Percentiles rank a stretch among this genome's conserved stretches.
phyloP scores from a whole-genome alignment of 768 basidiomycete genomes.

The Mycena amicta region DNA sequence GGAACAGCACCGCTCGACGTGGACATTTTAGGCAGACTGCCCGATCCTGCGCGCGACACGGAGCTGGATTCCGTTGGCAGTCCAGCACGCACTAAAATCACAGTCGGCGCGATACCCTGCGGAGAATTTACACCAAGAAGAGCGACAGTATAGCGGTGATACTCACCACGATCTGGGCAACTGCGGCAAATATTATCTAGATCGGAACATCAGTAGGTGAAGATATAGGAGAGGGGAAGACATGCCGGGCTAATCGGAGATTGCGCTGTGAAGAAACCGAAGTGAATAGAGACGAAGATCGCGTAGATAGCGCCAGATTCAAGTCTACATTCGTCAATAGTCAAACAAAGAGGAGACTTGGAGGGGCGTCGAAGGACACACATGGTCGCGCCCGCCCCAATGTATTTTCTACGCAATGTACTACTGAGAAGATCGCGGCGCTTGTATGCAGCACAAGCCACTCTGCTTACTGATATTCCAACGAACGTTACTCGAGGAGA shows the following conservation, averaged over 20 bases:
- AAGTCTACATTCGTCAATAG: too few species aligned
- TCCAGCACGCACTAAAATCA: slow-evolving; percentile 11
- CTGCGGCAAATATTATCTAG: slow-evolving; percentile 7
- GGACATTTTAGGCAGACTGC: neutral
- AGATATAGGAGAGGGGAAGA: neutral
- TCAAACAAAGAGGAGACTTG: neutral
- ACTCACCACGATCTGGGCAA: slow-evolving; percentile 14
- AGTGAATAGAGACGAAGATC: slow-evolving; percentile 9
- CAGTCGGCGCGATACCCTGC: slow-evolving; percentile 13
- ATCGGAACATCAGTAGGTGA: neutral
- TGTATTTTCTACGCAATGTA: neutral
- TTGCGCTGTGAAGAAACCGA: neutral
- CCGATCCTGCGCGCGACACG: neutral
- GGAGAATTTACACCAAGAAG: neutral
- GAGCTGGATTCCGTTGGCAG: neutral
- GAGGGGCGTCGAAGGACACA: neutral
- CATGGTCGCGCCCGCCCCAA: slow-evolving; percentile 8
- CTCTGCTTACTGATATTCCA: neutral
- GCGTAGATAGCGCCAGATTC: slow-evolving; percentile 13
- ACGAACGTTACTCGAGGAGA: neutral
- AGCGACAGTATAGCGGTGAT: neutral
- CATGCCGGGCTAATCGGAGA: neutral
- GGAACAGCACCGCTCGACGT: neutral
- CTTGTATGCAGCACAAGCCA: slow-evolving; percentile 7
- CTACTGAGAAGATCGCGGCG: slow-evolving; percentile 1